Evolutionary conservation across 2,329 filamentous ascomycete species (phyloP).

Genomic region (Fusarium austroafricanum): DNA sequence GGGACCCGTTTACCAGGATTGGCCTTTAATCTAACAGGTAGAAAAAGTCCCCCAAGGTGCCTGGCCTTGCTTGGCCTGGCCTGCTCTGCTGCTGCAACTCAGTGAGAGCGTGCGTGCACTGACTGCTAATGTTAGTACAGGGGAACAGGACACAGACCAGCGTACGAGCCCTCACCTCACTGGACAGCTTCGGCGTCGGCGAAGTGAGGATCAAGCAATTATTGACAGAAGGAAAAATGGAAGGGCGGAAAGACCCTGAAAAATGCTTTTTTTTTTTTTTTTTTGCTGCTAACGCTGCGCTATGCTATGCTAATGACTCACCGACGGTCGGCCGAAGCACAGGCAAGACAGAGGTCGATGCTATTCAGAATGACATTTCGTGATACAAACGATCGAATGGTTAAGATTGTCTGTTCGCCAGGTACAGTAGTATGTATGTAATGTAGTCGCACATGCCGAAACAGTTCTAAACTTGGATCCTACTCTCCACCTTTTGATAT

Average conservation of each 20-base stretch:
- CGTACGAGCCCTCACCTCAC: conserved; percentile 35
- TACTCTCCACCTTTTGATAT: conserved; percentile 7
- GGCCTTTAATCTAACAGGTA: conserved; percentile 23
- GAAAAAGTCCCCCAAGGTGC: conserved; percentile 13
- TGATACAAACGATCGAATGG: too few species aligned
- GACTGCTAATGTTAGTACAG: conserved; percentile 23
- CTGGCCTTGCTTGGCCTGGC: not conserved
- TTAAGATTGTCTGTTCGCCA: not conserved
- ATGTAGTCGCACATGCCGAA: conserved; percentile 3
- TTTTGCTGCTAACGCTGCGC: not conserved
- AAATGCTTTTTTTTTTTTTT: not conserved
- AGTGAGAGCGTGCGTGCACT: not conserved
- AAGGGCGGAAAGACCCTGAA: conserved; percentile 19
- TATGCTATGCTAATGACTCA: conserved; percentile 17
- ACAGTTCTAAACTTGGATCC: conserved; percentile 6
- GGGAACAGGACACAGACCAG: conserved; percentile 42
- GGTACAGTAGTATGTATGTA: too few species aligned
- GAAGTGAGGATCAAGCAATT: conserved; percentile 36
- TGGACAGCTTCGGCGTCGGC: conserved; percentile 43
- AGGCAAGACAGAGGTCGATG: conserved; percentile 10
- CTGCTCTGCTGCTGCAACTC: not conserved
- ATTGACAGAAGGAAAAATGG: not conserved
- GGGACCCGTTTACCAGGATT: conserved; percentile 25
- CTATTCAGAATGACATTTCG: conserved; percentile 6
- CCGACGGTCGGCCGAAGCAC: conserved; percentile 12